Base-by-base conservation (phyloP, 768 basidiomycete species). In the Lentinula boryana region DNA sequence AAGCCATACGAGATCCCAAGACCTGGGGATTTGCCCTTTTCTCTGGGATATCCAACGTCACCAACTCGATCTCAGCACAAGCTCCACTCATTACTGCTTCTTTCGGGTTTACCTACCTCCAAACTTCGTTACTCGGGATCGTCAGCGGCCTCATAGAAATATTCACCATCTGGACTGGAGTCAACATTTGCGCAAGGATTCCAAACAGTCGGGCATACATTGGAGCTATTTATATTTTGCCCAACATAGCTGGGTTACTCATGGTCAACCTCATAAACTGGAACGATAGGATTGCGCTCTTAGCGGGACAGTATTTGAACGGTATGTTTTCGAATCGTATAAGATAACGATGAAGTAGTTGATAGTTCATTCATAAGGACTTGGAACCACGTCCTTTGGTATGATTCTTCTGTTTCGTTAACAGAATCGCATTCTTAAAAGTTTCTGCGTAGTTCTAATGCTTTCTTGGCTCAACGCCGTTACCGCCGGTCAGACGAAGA, bases 21-120 rank as follows among this genome's bases (percentile, higher is more conserved):
- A 88, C 87, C 0, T 90, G 87, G 88, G 75, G 89, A 23, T 90
- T 91, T 65, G 87, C 87, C 0, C 74, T 89, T 44, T 88, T 88
- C 70, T 76, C 82, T 3, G 82, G 79, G 0, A 70, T 88, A 32
- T 74, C 80, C 65, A 87, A 86, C 60, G 67, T 90, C 16, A 85
- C 88, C 1, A 88, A 86, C 68, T 88, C 85, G 12, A 71, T 83
- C 59, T 53, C 57, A 27, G 54, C 52, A 33, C 62, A 63, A 52
- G 35, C 27, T 10, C 18, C 41, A 9, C 46, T 91, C 63, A 88
- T 91, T 60, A 77, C 88, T 13, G 72, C 80, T 1, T 83, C 83
- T 0, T 85, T 89, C 66, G 89, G 89, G 1, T 91, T 88, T 69
- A 79, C 74, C 4, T 67, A 73, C 54, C 68, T 90, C 1, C 80